Percentiles rank a stretch among this genome's conserved stretches.
phyloP scores from a whole-genome alignment of 176 grass and related monocot species.

The Areca catechu region DNA sequence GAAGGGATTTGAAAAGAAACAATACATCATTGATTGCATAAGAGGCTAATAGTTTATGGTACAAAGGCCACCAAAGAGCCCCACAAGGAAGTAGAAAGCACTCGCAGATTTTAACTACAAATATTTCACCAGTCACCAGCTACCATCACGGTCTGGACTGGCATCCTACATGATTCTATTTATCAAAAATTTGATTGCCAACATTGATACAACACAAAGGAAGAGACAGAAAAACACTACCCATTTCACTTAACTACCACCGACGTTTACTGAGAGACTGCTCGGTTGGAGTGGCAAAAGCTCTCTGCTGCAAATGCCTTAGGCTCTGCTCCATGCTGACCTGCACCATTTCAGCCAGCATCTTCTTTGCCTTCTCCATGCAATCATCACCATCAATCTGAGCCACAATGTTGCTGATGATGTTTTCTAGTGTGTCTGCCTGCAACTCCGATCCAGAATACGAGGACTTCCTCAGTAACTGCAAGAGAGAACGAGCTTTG shows the following conservation, averaged over 20 bases:
- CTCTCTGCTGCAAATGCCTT: conserved; percentile 16
- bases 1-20: too few relatives aligned
- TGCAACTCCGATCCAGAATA: conserved; percentile 1
- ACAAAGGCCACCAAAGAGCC: too few relatives aligned
- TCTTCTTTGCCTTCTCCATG: conserved; percentile 8
- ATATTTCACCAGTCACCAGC: conserved; percentile 34
- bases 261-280: background rate
- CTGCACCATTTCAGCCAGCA: conserved; percentile 13
- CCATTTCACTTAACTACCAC: conserved; percentile 6
- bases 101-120: background rate
- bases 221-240: background rate
- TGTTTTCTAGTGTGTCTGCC: background rate
- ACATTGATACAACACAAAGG: background rate
- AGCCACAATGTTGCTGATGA: conserved; percentile 4
- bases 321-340: conserved; percentile 19
- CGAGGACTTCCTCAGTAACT: conserved; percentile 6
- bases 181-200: background rate
- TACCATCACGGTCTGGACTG: conserved; percentile 38
- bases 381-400: conserved; percentile 7
- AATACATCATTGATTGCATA: too few relatives aligned
- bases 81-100: too few relatives aligned
- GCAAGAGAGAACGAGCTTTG: background rate
- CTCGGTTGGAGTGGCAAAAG: conserved; percentile 10
- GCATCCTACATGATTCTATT: conserved; percentile 25
- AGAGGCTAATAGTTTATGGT: too few relatives aligned